These are phyloP conservation scores for Endocalyx cinctus DNA, from an alignment of 2,329 filamentous ascomycete species.

Conservation along the genomic window DNA sequence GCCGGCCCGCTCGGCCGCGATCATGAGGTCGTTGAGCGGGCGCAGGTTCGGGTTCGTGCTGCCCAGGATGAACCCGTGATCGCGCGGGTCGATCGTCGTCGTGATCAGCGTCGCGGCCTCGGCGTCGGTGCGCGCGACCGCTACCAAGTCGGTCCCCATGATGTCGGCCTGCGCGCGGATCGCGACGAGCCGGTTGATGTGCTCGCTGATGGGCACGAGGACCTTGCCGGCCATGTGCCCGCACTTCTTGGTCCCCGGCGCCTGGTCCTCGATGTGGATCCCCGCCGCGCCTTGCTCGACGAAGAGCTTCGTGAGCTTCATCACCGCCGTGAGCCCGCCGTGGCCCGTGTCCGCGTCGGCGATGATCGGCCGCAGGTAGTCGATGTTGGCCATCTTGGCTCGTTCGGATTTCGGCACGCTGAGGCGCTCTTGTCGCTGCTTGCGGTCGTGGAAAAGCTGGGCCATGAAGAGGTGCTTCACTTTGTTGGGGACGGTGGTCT, in stretches of 20 bases:
- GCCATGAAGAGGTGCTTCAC: conserved; percentile 97
- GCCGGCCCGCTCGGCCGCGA: conserved; percentile 74
- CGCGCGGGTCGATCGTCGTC: conserved; percentile 90
- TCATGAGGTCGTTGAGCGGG: conserved; percentile 87
- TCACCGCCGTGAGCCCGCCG: conserved; percentile 94
- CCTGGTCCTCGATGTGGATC: conserved; percentile 98
- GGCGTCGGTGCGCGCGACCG: conserved; percentile 91
- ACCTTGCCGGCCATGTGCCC: conserved; percentile 99
- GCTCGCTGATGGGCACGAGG: conserved; percentile 91
- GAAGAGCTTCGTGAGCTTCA: conserved; percentile 99
- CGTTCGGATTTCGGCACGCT: conserved; percentile 70
- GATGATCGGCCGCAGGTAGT: conserved; percentile 93
- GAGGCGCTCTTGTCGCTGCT: conserved; percentile 93
- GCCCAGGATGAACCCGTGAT: conserved; percentile 91
- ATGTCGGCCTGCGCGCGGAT: conserved; percentile 98
- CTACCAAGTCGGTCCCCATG: conserved; percentile 89
- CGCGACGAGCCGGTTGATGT: conserved; percentile 95
- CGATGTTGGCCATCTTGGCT: conserved; percentile 69
- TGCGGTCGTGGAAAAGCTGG: conserved; percentile 98
- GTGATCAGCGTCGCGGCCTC: conserved; percentile 97
- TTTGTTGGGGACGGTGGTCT: conserved; percentile 98
- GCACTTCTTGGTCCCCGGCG: conserved; percentile 98
- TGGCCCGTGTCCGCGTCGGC: conserved; percentile 97
- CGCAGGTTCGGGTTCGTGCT: conserved; percentile 79
- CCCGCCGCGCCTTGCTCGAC: conserved; percentile 94